Percentiles rank a stretch among this genome's conserved stretches.
Evolutionary conservation across 495 filamentous ascomycete genomes (phyloP).

Genomic region (Daldinia bambusicola): DNA sequence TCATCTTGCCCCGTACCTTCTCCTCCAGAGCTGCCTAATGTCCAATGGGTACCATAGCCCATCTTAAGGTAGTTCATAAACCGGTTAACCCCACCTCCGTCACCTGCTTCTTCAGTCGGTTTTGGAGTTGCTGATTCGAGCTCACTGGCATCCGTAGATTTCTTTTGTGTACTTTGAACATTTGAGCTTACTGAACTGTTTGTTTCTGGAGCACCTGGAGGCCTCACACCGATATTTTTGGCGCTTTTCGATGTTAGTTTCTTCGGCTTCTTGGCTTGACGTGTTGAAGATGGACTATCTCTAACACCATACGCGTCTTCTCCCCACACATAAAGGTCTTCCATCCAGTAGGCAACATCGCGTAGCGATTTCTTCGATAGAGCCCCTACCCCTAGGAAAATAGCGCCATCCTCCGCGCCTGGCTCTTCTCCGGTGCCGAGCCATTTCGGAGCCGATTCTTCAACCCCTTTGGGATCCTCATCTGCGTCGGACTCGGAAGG

Average conservation of each 20-base stretch:
- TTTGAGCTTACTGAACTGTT: constrained; percentile 6
- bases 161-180: constrained; percentile 5
- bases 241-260: constrained; percentile 37
- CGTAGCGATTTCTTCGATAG: constrained; percentile 72
- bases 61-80: constrained; percentile 64
- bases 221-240: constrained; percentile 29
- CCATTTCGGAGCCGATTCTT: constrained; percentile 60
- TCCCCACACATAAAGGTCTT: constrained; percentile 81
- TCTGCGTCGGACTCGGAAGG: constrained; percentile 51
- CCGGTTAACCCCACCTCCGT: constrained; percentile 52
- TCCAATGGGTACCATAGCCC: constrained; percentile 67
- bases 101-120: constrained; percentile 23
- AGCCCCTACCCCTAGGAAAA: constrained; percentile 82
- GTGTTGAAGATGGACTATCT: constrained; percentile 73
- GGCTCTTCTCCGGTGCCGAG: constrained; percentile 71
- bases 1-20: constrained; percentile 19
- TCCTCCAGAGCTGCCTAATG: constrained; percentile 50
- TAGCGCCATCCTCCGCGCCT: constrained; percentile 77
- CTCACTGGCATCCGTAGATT: constrained; percentile 3
- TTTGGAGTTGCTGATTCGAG: constrained; percentile 13
- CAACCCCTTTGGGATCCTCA: constrained; percentile 14
- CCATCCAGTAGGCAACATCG: constrained; percentile 81
- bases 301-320: constrained; percentile 81
- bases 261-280: constrained; percentile 44
- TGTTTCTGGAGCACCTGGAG: not conserved